Conservation (phyloP, 805 yeast genomes). For the Ogataea ganodermae region DNA sequence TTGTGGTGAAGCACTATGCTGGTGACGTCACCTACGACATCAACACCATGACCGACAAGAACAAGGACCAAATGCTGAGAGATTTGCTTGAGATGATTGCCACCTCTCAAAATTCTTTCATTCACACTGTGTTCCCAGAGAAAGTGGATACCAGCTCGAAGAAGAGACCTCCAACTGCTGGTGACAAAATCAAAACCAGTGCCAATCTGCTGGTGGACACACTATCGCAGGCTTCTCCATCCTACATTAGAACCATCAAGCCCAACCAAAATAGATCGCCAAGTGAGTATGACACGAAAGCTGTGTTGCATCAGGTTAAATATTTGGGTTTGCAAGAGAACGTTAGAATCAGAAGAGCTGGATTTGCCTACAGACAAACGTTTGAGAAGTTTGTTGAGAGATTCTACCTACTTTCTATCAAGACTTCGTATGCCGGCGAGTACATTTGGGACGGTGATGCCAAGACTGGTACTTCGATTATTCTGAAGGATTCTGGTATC, state of each 20-base stretch:
- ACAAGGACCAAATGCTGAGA: slow-evolving; percentile 89
- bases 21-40: slow-evolving; percentile 97
- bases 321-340: slow-evolving; percentile 95
- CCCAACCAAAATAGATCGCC: slow-evolving; percentile 95
- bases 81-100: slow-evolving; percentile 80
- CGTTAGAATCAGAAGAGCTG: slow-evolving; percentile 96
- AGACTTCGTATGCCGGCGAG: slow-evolving; percentile 89
- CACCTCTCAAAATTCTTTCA: slow-evolving; percentile 68
- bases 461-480: slow-evolving; percentile 51
- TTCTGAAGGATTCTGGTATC: slow-evolving; percentile 58
- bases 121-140: slow-evolving; percentile 61
- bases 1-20: slow-evolving; percentile 93
- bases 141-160: slow-evolving; percentile 65
- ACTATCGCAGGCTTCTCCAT: slow-evolving; percentile 86
- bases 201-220: slow-evolving; percentile 92
- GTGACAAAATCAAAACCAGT: slow-evolving; percentile 88
- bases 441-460: slow-evolving; percentile 61
- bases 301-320: slow-evolving; percentile 93
- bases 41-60: slow-evolving; percentile 90
- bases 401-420: slow-evolving; percentile 81
- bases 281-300: slow-evolving; percentile 81
- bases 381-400: slow-evolving; percentile 95
- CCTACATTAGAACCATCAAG: slow-evolving; percentile 95
- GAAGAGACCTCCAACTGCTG: slow-evolving; percentile 90
- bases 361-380: slow-evolving; percentile 96